Percentiles rank a stretch among this genome's conserved stretches.
Conservation (phyloP, 164 flowering plant species). For the Houttuynia cordata region DNA sequence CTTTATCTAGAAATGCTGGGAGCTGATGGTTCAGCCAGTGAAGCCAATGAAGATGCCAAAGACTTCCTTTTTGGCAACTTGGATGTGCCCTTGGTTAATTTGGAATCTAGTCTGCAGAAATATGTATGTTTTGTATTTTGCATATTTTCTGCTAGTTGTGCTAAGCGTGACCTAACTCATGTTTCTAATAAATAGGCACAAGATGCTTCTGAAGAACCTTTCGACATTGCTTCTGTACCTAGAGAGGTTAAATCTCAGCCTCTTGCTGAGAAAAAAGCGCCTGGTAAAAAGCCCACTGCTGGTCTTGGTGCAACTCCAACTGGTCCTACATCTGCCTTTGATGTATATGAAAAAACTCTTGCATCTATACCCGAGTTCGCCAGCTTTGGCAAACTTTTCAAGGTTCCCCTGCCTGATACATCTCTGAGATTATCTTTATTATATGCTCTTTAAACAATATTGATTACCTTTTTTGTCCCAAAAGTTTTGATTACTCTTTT, state of each 20-base stretch:
- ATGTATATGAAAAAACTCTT: slow-evolving; percentile 77
- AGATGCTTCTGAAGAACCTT: slow-evolving; percentile 83
- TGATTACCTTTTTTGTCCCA: too few relatives aligned
- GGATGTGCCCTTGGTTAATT: slow-evolving; percentile 69
- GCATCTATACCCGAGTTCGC: slow-evolving; percentile 81
- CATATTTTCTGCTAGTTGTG: not conserved
- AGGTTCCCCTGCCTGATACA: slow-evolving; percentile 33
- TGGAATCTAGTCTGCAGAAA: slow-evolving; percentile 76
- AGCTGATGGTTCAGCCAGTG: slow-evolving; percentile 61
- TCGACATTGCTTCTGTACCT: slow-evolving; percentile 72
- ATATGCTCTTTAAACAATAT: slow-evolving; percentile 1
- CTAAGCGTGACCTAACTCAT: not conserved
- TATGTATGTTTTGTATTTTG: slow-evolving; percentile 40
- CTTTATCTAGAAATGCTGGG: slow-evolving; percentile 74
- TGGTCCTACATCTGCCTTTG: slow-evolving; percentile 52
- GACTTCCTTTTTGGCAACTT: slow-evolving; percentile 86
- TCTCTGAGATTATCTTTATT: not conserved
- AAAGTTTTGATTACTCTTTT: not conserved
- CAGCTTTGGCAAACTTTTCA: slow-evolving; percentile 81
- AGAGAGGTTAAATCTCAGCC: slow-evolving; percentile 82
- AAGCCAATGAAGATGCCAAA: slow-evolving; percentile 57
- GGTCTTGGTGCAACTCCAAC: slow-evolving; percentile 70
- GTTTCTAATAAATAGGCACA: slow-evolving; percentile 18
- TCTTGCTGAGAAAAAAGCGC: slow-evolving; percentile 87
- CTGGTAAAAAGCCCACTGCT: slow-evolving; percentile 75